phyloP scores from a whole-genome alignment of 257 asterid genomes.

The Leptodermis oblonga region DNA sequence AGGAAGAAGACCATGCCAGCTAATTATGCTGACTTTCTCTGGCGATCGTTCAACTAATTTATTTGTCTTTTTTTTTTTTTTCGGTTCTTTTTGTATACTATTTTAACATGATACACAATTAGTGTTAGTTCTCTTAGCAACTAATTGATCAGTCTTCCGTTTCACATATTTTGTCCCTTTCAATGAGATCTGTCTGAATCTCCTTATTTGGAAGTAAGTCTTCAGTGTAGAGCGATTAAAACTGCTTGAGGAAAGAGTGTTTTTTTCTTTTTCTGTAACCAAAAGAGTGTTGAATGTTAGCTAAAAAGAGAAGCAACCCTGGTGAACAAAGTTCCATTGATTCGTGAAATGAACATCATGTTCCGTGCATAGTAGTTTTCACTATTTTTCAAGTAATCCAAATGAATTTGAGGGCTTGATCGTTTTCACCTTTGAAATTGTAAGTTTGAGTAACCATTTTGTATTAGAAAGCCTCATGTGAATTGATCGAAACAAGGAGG shows the following conservation, averaged over 20 bases:
- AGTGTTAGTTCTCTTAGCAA: conserved; percentile 7
- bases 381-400: too few relatives aligned
- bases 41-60: neutral
- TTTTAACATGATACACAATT: conserved; percentile 2
- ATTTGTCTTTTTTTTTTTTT: conserved; percentile 2
- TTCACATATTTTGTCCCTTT: neutral
- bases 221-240: neutral
- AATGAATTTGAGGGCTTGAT: too few relatives aligned
- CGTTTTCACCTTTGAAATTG: too few relatives aligned
- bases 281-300: neutral
- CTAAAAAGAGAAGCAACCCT: neutral
- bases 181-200: conserved; percentile 8
- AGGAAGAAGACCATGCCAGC: neutral
- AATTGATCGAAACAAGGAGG: too few relatives aligned
- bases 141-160: neutral
- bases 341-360: neutral
- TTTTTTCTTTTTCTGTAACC: too few relatives aligned
- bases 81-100: neutral
- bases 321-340: neutral
- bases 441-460: too few relatives aligned
- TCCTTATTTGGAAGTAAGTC: neutral
- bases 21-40: neutral
- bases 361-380: neutral
- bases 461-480: too few relatives aligned
- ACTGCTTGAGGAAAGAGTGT: too few relatives aligned